Base-by-base conservation (phyloP, 208 protist species). In the Crithidia fasciculata region DNA sequence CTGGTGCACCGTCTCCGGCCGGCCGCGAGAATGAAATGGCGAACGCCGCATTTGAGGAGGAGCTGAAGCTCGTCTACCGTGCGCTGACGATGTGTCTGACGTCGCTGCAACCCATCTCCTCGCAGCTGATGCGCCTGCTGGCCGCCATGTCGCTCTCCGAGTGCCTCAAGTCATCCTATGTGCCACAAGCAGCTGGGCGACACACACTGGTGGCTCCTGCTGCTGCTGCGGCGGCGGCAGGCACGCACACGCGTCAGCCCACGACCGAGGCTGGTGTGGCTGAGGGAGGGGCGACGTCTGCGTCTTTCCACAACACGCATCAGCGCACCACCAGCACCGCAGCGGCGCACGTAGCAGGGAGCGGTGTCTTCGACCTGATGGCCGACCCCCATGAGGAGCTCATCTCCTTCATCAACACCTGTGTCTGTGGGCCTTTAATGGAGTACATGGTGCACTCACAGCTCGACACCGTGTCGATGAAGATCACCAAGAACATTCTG, bases 401-500 rank as follows among this genome's bases (percentile, higher is more conserved):
- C 36, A 72, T 73, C 43, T 72, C 80, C 4, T 84, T 83, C 15
- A 81, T 89, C 47, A 93, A 87, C 69, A 74, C 82, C 41, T 72
- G 80, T 39, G 76, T 95, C 28, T 82, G 78, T 37, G 75, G 78
- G 37, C 80, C 88, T 12, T 68, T 95, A 50, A 40, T 93, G 62
- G 84, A 83, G 10, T 89, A 88, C 61, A 75, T 91, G 44, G 43
- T 80, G 55, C 72, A 75, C 58, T 77, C 80, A 37, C 75, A 89
- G 65, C 56, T 91, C 10, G 64, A 74, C 43, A 72, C 76, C 13
- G 73, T 85, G 45, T 74, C 87, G 4, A 85, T 84, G 41, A 72
- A 82, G 37, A 72, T 95, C n/a, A 44, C 87, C 15, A 81, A 88
- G 58, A 76, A 82, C 54, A 77, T 82, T 40, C 62, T 95, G 45